Conservation (phyloP, 805 yeast species). For the Starmerella sp. region DNA sequence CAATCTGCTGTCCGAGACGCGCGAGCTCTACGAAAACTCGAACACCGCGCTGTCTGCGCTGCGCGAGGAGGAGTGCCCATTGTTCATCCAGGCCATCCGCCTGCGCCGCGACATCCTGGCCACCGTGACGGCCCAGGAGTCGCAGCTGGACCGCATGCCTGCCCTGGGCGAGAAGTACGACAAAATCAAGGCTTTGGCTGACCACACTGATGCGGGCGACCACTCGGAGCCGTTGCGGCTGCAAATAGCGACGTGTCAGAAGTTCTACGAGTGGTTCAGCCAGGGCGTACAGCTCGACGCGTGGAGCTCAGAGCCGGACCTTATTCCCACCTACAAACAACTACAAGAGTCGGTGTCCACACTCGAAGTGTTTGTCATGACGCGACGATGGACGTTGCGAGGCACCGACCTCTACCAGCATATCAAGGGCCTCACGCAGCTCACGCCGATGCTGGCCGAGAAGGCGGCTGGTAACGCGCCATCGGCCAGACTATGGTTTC, state of each 20-base stretch:
- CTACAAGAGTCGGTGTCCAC: conserved; percentile 57
- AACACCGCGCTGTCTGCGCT: conserved; percentile 6
- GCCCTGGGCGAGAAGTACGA: conserved; percentile 6
- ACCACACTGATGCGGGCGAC: not conserved
- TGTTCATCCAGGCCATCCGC: conserved; percentile 22
- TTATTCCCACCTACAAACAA: conserved; percentile 50
- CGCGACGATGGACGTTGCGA: conserved; percentile 95
- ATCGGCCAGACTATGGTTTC: not conserved
- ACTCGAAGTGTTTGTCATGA: conserved; percentile 71
- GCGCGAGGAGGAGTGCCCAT: conserved; percentile 16
- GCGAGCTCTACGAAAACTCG: not conserved
- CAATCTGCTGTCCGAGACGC: conserved; percentile 1
- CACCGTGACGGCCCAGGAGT: conserved; percentile 7
- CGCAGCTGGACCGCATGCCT: conserved; percentile 1
- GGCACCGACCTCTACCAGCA: conserved; percentile 86
- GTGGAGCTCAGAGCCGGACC: conserved; percentile 28
- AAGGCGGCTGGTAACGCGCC: not conserved
- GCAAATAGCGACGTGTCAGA: conserved; percentile 15
- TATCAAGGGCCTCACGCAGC: conserved; percentile 58
- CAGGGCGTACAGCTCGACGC: conserved; percentile 26
- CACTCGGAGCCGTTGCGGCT: not conserved
- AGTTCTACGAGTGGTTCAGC: conserved; percentile 12
- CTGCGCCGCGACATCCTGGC: conserved; percentile 21
- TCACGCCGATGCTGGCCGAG: conserved; percentile 45
- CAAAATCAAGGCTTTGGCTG: conserved; percentile 7